A percentile compares a stretch with the other conserved stretches of the same genome.
Conservation (phyloP, 2,329 filamentous ascomycete species). For the Botrytis paeoniae region DNA sequence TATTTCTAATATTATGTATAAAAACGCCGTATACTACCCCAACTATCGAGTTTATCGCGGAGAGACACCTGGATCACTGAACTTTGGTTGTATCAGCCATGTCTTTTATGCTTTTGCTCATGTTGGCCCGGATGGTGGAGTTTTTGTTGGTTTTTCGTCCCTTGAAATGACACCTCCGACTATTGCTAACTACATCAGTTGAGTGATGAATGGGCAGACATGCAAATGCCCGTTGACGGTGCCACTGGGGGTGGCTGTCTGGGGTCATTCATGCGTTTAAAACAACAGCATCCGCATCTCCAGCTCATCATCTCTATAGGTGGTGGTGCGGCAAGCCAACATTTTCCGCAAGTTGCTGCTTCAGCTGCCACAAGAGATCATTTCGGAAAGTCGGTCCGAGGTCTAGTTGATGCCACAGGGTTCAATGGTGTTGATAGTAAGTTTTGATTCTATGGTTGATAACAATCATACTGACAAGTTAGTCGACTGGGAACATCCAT, state of each 20-base stretch:
- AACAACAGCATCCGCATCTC: constrained; percentile 66
- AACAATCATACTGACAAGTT: constrained; percentile 3
- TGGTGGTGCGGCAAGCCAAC: constrained; percentile 61
- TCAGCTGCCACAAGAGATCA: constrained; percentile 59
- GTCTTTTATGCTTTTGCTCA: constrained; percentile 82
- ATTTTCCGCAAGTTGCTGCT: constrained; percentile 65
- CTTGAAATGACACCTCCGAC: not conserved
- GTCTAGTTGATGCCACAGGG: constrained; percentile 66
- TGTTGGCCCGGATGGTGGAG: constrained; percentile 67
- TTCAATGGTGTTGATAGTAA: constrained; percentile 75
- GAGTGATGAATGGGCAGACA: constrained; percentile 76
- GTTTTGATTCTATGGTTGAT: constrained; percentile 29
- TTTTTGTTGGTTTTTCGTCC: constrained; percentile 60
- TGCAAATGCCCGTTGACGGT: constrained; percentile 68
- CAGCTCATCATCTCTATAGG: constrained; percentile 77
- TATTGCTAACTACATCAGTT: constrained; percentile 49
- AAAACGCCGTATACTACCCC: constrained; percentile 83
- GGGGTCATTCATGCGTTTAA: constrained; percentile 69
- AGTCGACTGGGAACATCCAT: constrained; percentile 83
- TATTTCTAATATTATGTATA: constrained; percentile 51
- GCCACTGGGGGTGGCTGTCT: constrained; percentile 59
- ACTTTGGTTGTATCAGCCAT: constrained; percentile 73
- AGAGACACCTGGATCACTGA: constrained; percentile 70
- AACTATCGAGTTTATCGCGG: constrained; percentile 72
- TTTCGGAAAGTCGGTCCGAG: constrained; percentile 66